Evolutionary conservation across 495 filamentous ascomycete genomes (phyloP), one percentile per base, ranked within the genome.

Genomic region (Aspergillus hancockii): DNA sequence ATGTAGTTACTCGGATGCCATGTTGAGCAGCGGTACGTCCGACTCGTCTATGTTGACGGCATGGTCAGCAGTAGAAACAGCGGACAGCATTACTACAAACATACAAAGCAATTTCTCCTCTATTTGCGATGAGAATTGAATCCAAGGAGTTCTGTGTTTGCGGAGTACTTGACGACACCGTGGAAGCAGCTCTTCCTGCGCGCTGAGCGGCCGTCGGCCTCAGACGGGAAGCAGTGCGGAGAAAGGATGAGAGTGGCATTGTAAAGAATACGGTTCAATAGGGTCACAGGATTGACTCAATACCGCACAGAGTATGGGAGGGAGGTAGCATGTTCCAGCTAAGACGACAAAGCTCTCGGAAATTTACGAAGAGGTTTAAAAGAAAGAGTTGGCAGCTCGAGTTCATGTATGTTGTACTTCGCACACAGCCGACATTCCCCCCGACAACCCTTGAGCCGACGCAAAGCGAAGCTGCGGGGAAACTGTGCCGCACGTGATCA

Each of bases 81-180:
- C 4, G 12, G 10, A 19, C 31, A 22, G n/a, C 12, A 19, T 14
- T 2, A 50, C 41, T n/a, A 16, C 21, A 41, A 31, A 72, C 81
- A 52, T 70, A 89, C 80, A 98, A 79, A 54, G 94, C 95, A 67
- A 99, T 99, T 71, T 99, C 94, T 60, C 94, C 94, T 63, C 94
- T 86, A 69, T 99, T 99, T 16, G 94, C 94, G 67, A 99, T 98
- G 0, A 98, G 79, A 50, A 98, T 88, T 16, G 92, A 96, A 49
- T 88, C 87, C 55, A 98, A 80, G 12, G 91, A 84, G 4, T 66
- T 70, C 34, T 46, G 61, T 22, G 59, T 43, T 23, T 57, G 63
- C 30, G 71, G 19, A 9, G 59, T 52, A 41, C 51, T 64, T 2
- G 74, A 47, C 18, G 63, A 61, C 22, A 70, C 57, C 14, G 77